phyloP scores from a whole-genome alignment of 306 rosid species.

The Corylus americana region DNA sequence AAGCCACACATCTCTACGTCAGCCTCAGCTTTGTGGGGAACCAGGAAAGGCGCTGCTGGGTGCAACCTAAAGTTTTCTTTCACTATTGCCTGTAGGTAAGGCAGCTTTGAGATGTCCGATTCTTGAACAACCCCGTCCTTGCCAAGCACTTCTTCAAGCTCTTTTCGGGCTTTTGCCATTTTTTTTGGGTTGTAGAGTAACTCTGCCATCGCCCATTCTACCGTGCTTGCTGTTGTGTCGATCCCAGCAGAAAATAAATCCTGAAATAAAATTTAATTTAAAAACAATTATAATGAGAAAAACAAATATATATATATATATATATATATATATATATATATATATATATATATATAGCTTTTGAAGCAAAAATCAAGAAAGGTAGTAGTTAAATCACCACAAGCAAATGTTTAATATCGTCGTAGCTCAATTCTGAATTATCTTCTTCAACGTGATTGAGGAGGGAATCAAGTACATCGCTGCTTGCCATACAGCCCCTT shows the following conservation, averaged over 20 bases:
- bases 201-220: too few species aligned
- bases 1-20: constrained; percentile 6
- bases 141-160: constrained; percentile 5
- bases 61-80: constrained; percentile 37
- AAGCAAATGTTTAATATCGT: not conserved
- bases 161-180: constrained; percentile 5
- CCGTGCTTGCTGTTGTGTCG: too few species aligned
- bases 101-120: constrained; percentile 5
- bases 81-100: constrained; percentile 17
- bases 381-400: not conserved
- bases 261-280: too few species aligned
- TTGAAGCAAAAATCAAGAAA: too few species aligned
- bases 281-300: too few species aligned
- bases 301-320: too few species aligned
- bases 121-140: not conserved
- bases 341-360: too few species aligned
- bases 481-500: too few species aligned
- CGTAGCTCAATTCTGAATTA: not conserved
- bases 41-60: constrained; percentile 24
- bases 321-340: too few species aligned
- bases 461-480: too few species aligned
- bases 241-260: too few species aligned
- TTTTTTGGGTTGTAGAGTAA: not conserved
- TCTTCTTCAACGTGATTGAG: not conserved
- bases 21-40: constrained; percentile 7